Conservation (phyloP, 2,329 filamentous ascomycete species). For the Coniochaeta prunicola region DNA sequence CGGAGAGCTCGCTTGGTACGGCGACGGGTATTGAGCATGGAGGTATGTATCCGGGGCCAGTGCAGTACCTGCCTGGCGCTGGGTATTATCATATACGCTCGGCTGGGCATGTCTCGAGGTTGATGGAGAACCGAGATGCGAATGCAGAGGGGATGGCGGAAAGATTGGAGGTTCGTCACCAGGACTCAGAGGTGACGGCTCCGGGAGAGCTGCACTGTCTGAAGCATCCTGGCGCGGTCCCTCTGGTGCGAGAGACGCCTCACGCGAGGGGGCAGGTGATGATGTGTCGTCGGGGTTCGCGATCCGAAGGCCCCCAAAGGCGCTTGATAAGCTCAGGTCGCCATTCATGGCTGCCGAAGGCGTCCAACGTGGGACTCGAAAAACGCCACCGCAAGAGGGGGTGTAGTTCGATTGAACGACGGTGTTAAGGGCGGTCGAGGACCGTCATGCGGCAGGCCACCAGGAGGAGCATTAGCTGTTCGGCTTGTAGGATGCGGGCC, state of each 20-base stretch:
- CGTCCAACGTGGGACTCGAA: slow-evolving; percentile 3
- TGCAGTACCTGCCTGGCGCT: not conserved
- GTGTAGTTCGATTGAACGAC: slow-evolving; percentile 3
- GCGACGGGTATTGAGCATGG: not conserved
- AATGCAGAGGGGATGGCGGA: slow-evolving; percentile 5
- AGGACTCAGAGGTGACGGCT: not conserved
- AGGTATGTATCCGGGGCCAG: not conserved
- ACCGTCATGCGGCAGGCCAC: not conserved
- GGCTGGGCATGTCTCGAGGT: slow-evolving; percentile 22
- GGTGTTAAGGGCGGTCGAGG: not conserved
- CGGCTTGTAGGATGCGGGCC: not conserved
- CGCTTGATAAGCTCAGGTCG: slow-evolving; percentile 86
- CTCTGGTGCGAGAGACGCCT: slow-evolving; percentile 23
- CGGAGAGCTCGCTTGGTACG: not conserved
- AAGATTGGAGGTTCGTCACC: not conserved
- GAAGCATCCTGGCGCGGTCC: slow-evolving; percentile 12
- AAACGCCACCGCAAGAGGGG: slow-evolving; percentile 4
- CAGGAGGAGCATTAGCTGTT: not conserved
- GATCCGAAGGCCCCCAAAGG: slow-evolving; percentile 89
- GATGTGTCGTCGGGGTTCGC: slow-evolving; percentile 82
- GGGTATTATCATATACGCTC: slow-evolving; percentile 8
- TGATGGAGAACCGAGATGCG: slow-evolving; percentile 3
- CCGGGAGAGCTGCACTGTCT: not conserved
- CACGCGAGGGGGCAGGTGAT: slow-evolving; percentile 24
- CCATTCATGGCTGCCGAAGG: slow-evolving; percentile 63